phyloP scores from a whole-genome alignment of 1,284 basidiomycete species.

The Mycocalia duriaeana region DNA sequence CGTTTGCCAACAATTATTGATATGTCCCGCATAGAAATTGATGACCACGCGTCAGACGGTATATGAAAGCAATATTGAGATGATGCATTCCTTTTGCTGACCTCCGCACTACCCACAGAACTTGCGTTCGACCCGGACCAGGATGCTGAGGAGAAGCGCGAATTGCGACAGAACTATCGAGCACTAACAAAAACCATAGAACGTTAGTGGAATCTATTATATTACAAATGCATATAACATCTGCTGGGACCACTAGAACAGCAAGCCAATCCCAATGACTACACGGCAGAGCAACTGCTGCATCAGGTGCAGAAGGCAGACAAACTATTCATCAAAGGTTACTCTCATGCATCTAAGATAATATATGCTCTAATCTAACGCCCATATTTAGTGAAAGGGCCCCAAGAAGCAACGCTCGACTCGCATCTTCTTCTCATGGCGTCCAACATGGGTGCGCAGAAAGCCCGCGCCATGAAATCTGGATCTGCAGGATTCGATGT shows the following conservation, averaged over 20 bases:
- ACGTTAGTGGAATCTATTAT: constrained; percentile 32
- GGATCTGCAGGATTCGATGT: constrained; percentile 79
- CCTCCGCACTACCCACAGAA: constrained; percentile 13
- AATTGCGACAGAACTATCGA: constrained; percentile 66
- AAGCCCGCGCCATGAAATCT: constrained; percentile 82
- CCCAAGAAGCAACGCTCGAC: constrained; percentile 78
- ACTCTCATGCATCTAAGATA: too few relatives aligned
- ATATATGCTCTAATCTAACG: too few relatives aligned
- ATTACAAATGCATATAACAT: background rate
- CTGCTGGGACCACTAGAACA: constrained; percentile 23
- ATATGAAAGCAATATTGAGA: background rate
- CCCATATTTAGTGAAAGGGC: constrained; percentile 56
- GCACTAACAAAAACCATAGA: constrained; percentile 57
- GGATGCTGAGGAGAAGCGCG: constrained; percentile 68
- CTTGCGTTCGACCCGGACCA: constrained; percentile 75
- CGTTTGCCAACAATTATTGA: background rate
- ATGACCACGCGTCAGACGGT: constrained; percentile 1
- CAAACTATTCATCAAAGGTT: constrained; percentile 58
- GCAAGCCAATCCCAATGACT: constrained; percentile 48
- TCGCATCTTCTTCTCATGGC: constrained; percentile 67
- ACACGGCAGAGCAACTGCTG: constrained; percentile 50
- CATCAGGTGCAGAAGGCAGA: constrained; percentile 53
- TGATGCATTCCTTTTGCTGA: background rate
- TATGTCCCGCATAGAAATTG: constrained; percentile 4
- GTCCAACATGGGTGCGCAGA: constrained; percentile 67